Conservation (phyloP, 371 early-diverging fungal species). For the Choanephora cucurbitarum region DNA sequence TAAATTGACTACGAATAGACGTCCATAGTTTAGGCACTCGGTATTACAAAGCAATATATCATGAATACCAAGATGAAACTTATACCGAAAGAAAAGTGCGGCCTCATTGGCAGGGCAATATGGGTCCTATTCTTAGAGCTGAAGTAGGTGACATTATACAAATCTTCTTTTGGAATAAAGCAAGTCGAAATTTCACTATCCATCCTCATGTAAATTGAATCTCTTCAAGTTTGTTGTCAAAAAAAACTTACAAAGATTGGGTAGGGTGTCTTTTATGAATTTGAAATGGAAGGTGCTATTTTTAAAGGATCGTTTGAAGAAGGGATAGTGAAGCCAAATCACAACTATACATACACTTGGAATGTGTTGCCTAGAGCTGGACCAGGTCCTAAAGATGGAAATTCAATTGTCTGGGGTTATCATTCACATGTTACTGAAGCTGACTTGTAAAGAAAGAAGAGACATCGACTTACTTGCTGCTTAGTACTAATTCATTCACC, state of each 20-base stretch:
- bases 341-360: constrained; percentile 49
- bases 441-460: constrained; percentile 35
- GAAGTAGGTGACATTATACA: constrained; percentile 53
- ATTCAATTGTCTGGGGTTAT: constrained; percentile 52
- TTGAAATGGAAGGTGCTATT: constrained; percentile 55
- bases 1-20: constrained; percentile 16
- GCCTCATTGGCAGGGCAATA: constrained; percentile 46
- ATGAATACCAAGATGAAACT: constrained; percentile 48
- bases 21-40: constrained; percentile 33
- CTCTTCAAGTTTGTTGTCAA: no score
- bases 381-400: constrained; percentile 48
- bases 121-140: constrained; percentile 54
- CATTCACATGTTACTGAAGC: constrained; percentile 52
- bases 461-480: no score
- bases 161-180: constrained; percentile 49
- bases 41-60: constrained; percentile 52
- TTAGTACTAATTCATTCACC: no score
- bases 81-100: constrained; percentile 25
- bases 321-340: constrained; percentile 37
- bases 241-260: no score
- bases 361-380: constrained; percentile 43
- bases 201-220: constrained; percentile 51
- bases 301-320: constrained; percentile 39
- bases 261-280: constrained; percentile 49
- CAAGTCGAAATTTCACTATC: constrained; percentile 39